Conservation (phyloP, 257 asterid genomes). For the Ilex aquifolium region DNA sequence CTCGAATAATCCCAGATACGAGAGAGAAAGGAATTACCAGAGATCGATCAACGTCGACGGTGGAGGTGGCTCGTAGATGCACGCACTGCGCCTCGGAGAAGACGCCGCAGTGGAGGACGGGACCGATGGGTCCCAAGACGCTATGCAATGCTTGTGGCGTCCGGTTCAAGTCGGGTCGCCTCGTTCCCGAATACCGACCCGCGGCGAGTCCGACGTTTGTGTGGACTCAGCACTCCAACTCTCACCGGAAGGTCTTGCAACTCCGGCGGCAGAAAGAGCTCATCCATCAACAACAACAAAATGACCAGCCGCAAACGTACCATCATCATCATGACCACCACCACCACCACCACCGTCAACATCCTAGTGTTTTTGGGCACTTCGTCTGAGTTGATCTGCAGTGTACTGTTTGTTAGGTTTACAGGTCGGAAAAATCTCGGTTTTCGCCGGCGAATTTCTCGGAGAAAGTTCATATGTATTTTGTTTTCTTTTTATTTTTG, state of each 20-base stretch:
- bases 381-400: too few species aligned
- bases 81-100: conserved; percentile 76
- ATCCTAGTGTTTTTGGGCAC: not conserved
- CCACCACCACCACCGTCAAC: not conserved
- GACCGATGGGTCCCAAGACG: conserved; percentile 80
- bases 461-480: too few species aligned
- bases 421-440: too few species aligned
- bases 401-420: too few species aligned
- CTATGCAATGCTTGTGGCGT: conserved; percentile 87
- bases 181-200: conserved; percentile 79
- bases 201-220: conserved; percentile 87
- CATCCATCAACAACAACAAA: conserved; percentile 29
- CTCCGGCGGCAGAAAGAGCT: conserved; percentile 72
- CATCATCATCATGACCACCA: conserved; percentile 28
- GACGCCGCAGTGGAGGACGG: conserved; percentile 89
- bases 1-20: conserved; percentile 5
- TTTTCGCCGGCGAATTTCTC: too few species aligned
- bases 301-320: conserved; percentile 37
- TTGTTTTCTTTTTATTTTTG: too few species aligned
- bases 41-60: conserved; percentile 18
- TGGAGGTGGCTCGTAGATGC: conserved; percentile 45
- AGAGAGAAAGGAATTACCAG: conserved; percentile 13
- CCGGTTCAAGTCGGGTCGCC: conserved; percentile 67
- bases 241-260: conserved; percentile 74
- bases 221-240: conserved; percentile 79